These are phyloP conservation scores for Solanum paucissectum DNA, from an alignment of 257 asterid species.

Conservation along the genomic window DNA sequence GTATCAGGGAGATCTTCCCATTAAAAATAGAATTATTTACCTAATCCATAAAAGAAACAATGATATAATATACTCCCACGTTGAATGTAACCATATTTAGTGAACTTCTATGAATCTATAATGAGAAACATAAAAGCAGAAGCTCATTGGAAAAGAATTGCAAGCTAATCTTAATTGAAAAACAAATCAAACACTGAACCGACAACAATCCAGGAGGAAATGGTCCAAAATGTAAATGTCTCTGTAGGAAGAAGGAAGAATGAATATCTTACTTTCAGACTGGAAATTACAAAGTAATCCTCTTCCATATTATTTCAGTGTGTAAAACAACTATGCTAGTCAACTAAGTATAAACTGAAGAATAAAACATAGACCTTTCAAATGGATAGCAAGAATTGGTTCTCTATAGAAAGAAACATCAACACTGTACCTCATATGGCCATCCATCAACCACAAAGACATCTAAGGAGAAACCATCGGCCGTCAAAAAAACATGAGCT, in stretches of 20 bases:
- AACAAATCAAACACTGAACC: neutral
- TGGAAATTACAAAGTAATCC: neutral
- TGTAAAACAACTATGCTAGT: neutral
- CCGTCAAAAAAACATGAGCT: conserved; percentile 46
- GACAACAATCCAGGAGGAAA: neutral
- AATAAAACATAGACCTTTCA: neutral
- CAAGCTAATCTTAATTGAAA: neutral
- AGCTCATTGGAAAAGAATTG: neutral
- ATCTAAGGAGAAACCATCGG: conserved; percentile 47
- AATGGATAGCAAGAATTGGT: neutral
- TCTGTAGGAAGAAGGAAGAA: neutral
- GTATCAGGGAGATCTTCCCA: neutral
- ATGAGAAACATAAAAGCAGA: neutral
- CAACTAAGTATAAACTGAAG: neutral
- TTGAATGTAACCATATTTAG: neutral
- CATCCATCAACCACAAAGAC: conserved; percentile 48
- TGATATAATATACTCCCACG: neutral
- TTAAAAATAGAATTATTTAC: neutral
- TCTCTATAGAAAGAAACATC: neutral
- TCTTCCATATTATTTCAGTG: neutral
- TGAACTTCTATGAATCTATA: neutral
- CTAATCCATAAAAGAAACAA: neutral
- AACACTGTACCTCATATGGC: conserved; percentile 31
- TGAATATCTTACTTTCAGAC: neutral
- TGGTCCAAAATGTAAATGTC: neutral